Conservation (phyloP, 2,329 filamentous ascomycete species). For the Xylaria arbuscula region DNA sequence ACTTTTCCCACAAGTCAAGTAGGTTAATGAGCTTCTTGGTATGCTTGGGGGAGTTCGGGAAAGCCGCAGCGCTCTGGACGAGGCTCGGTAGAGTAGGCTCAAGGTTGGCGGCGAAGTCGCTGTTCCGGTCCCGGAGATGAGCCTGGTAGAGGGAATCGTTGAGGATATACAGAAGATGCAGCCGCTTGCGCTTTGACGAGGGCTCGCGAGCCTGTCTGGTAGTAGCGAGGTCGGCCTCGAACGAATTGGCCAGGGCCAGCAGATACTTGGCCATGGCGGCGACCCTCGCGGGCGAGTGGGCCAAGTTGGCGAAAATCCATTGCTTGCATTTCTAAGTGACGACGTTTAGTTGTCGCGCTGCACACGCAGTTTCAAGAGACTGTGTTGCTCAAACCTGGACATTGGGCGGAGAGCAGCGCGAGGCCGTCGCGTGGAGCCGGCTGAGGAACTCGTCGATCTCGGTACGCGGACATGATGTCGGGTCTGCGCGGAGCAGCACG, state of each 20-base stretch:
- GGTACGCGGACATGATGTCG: conserved; percentile 73
- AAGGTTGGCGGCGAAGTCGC: conserved; percentile 65
- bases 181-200: conserved; percentile 73
- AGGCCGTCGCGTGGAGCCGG: conserved; percentile 71
- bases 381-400: conserved; percentile 82
- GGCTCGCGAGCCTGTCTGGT: conserved; percentile 55
- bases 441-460: conserved; percentile 76
- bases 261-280: conserved; percentile 80
- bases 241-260: conserved; percentile 72
- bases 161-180: conserved; percentile 82
- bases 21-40: conserved; percentile 72
- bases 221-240: conserved; percentile 51
- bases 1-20: conserved; percentile 76
- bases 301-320: conserved; percentile 81
- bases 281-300: conserved; percentile 73
- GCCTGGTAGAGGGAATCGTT: conserved; percentile 82
- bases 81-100: conserved; percentile 71
- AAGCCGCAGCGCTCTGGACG: conserved; percentile 66
- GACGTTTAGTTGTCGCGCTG: conserved; percentile 51
- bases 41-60: conserved; percentile 72
- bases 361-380: conserved; percentile 55
- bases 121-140: conserved; percentile 61
- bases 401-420: conserved; percentile 80
- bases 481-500: conserved; percentile 78
- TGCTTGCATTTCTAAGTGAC: conserved; percentile 81